These are phyloP conservation scores for Claviceps pusilla DNA, from an alignment of 2,329 filamentous ascomycete species.

Conservation along the genomic window DNA sequence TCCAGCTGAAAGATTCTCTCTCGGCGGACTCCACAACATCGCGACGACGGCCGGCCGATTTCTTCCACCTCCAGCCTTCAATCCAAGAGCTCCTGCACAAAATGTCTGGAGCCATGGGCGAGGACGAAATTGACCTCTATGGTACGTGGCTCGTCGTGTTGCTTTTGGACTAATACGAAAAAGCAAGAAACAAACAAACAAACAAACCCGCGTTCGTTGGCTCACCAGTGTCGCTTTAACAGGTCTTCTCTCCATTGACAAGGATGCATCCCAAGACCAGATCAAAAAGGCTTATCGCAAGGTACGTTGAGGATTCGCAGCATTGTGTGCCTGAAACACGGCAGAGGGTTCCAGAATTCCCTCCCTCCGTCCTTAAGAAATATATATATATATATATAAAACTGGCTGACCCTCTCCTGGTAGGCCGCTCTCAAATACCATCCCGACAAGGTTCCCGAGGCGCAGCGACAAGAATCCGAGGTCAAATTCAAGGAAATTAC, in stretches of 20 bases:
- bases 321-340: no score
- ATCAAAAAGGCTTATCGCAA: constrained; percentile 96
- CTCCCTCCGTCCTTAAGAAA: no score
- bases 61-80: background rate
- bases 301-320: constrained; percentile 31
- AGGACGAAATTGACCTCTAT: constrained; percentile 44
- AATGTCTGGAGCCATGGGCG: constrained; percentile 13
- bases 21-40: background rate
- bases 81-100: constrained; percentile 2
- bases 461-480: constrained; percentile 72
- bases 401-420: constrained; percentile 4
- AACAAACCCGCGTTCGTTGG: background rate
- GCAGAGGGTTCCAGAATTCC: no score
- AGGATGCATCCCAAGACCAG: constrained; percentile 57
- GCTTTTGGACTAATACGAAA: no score
- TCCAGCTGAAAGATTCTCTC: background rate
- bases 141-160: constrained; percentile 24
- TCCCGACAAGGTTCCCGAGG: constrained; percentile 86
- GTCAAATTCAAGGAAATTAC: constrained; percentile 84
- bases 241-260: constrained; percentile 70
- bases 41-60: background rate
- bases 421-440: constrained; percentile 79
- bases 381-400: no score
- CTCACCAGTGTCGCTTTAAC: constrained; percentile 6
- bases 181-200: background rate